Evolutionary conservation across 257 asterid genomes (phyloP).

Genomic region (Solanum neorickii): DNA sequence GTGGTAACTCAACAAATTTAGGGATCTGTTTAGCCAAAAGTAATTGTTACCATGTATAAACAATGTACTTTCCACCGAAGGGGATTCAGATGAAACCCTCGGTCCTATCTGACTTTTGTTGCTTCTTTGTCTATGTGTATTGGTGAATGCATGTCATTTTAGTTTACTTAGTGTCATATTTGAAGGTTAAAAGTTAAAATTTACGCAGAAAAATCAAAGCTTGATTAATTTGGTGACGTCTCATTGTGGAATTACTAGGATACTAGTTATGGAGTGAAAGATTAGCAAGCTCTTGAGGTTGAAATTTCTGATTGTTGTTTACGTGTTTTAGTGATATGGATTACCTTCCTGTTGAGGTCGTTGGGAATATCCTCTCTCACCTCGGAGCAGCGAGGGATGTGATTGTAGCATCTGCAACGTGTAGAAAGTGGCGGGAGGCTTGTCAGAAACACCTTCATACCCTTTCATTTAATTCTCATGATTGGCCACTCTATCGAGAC

Average conservation of each 20-base stretch:
- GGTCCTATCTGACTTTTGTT: background rate
- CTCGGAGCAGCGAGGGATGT: slow-evolving; percentile 75
- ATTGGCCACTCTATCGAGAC: slow-evolving; percentile 69
- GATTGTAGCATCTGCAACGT: slow-evolving; percentile 72
- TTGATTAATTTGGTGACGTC: background rate
- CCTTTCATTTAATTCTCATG: slow-evolving; percentile 59
- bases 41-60: too few relatives aligned
- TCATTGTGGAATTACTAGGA: background rate
- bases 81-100: too few relatives aligned
- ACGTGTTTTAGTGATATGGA: slow-evolving; percentile 31
- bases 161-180: background rate
- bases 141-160: background rate
- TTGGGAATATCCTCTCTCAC: slow-evolving; percentile 66
- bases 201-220: background rate
- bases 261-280: background rate
- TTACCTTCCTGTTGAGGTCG: slow-evolving; percentile 78
- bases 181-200: background rate
- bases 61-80: too few relatives aligned
- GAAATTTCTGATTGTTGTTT: background rate
- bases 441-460: slow-evolving; percentile 70
- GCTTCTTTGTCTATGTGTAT: background rate
- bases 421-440: slow-evolving; percentile 80
- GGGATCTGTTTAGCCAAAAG: too few relatives aligned
- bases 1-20: too few relatives aligned
- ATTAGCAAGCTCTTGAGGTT: background rate